Evolutionary conservation across 2,329 filamentous ascomycete species (phyloP).

Genomic region (Penicillium nordicum): DNA sequence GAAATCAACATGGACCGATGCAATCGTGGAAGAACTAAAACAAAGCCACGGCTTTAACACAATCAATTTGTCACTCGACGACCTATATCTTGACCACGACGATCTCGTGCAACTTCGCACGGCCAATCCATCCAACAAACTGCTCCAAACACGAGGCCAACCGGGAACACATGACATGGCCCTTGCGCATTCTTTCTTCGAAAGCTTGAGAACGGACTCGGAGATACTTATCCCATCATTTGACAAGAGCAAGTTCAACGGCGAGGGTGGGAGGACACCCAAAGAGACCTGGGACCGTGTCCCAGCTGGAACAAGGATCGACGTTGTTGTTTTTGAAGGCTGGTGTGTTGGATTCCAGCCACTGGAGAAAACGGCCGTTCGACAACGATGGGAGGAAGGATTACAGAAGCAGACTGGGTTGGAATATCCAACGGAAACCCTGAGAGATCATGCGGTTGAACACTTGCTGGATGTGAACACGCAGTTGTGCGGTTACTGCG

Average conservation of each 20-base stretch:
- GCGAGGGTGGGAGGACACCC: conserved; percentile 14
- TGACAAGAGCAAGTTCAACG: conserved; percentile 17
- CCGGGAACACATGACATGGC: conserved; percentile 16
- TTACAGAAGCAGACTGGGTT: neutral
- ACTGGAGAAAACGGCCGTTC: conserved; percentile 2
- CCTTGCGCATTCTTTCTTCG: conserved; percentile 12
- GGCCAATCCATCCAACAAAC: conserved; percentile 11
- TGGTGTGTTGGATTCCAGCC: conserved; percentile 19
- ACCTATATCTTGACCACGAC: conserved; percentile 16
- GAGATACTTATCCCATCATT: conserved; percentile 12
- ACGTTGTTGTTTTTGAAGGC: conserved; percentile 18
- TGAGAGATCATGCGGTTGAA: conserved; percentile 12
- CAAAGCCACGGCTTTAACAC: conserved; percentile 7
- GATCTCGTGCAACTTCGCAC: conserved; percentile 10
- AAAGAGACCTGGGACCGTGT: conserved; percentile 10
- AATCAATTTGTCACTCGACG: conserved; percentile 18
- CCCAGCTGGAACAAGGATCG: conserved; percentile 2
- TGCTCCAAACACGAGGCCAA: conserved; percentile 15
- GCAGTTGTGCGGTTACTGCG: conserved; percentile 9
- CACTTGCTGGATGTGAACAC: conserved; percentile 11
- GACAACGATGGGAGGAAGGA: conserved; percentile 2
- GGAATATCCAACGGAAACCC: conserved; percentile 7
- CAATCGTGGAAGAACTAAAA: conserved; percentile 6
- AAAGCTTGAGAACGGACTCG: neutral
- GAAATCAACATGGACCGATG: conserved; percentile 19